Evolutionary conservation across 1,284 basidiomycete genomes (phyloP).

Genomic region (Ceratobasidium sp.): DNA sequence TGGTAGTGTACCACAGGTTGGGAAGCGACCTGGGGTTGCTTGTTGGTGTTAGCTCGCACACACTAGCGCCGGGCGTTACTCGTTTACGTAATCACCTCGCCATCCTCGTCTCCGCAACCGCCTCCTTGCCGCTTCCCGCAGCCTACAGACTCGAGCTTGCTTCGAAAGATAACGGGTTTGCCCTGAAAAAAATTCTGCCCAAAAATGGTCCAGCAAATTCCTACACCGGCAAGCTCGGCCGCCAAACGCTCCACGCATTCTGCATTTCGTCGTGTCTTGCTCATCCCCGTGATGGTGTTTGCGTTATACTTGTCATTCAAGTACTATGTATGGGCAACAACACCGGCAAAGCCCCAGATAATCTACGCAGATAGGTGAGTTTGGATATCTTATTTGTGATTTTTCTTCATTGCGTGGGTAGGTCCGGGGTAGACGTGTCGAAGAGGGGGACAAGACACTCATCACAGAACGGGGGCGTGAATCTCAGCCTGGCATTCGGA

Average conservation of each 20-base stretch:
- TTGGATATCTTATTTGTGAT: conserved; percentile 10
- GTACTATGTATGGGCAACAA: conserved; percentile 54
- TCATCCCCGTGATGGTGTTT: conserved; percentile 61
- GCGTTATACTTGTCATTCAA: conserved; percentile 63
- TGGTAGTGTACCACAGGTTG: no score
- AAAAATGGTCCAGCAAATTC: conserved; percentile 30
- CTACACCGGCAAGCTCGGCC: conserved; percentile 23
- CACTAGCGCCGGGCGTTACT: no score
- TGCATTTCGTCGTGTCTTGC: conserved; percentile 63
- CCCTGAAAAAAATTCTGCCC: neutral
- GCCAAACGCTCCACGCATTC: conserved; percentile 58
- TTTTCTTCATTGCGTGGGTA: conserved; percentile 6
- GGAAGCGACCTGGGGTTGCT: no score
- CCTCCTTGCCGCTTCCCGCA: neutral
- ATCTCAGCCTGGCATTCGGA: neutral
- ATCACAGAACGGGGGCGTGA: neutral
- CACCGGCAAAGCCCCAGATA: conserved; percentile 58
- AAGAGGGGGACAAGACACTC: neutral
- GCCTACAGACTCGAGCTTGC: neutral
- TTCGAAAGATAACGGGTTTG: neutral
- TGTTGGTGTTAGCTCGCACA: no score
- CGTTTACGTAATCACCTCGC: conserved; percentile 12
- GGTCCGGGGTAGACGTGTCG: neutral
- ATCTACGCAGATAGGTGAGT: conserved; percentile 66
- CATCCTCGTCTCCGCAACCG: neutral